phyloP scores from a whole-genome alignment of 805 yeast genomes.

The Torulaspora gathmanii region DNA sequence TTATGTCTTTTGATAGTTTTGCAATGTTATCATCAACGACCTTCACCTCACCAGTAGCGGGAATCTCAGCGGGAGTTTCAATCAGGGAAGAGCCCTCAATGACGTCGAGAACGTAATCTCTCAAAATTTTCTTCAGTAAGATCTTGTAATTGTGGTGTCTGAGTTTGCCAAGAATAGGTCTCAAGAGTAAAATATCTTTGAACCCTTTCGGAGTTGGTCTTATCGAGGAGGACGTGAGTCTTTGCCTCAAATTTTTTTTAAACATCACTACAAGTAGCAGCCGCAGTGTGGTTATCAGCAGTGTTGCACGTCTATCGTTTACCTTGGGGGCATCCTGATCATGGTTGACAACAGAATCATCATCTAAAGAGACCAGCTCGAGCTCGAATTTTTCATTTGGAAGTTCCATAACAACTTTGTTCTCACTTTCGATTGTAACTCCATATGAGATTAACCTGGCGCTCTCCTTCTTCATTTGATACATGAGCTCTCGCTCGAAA shows the following conservation, averaged over 20 bases:
- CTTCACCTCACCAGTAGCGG: neutral
- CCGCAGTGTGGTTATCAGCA: slow-evolving; percentile 34
- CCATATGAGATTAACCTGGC: slow-evolving; percentile 61
- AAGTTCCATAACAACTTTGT: slow-evolving; percentile 60
- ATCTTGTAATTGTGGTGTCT: slow-evolving; percentile 32
- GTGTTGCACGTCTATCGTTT: slow-evolving; percentile 37
- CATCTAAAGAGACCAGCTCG: slow-evolving; percentile 49
- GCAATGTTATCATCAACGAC: slow-evolving; percentile 22
- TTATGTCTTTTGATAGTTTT: slow-evolving; percentile 25
- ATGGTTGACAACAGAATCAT: slow-evolving; percentile 34
- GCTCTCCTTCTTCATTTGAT: slow-evolving; percentile 73
- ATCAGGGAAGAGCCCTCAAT: slow-evolving; percentile 17
- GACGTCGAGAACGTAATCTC: slow-evolving; percentile 24
- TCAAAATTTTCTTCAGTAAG: slow-evolving; percentile 27
- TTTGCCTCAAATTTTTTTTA: slow-evolving; percentile 37
- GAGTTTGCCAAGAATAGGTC: slow-evolving; percentile 33
- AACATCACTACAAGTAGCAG: slow-evolving; percentile 37
- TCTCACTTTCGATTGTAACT: slow-evolving; percentile 58
- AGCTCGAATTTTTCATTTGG: slow-evolving; percentile 66
- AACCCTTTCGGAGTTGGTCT: slow-evolving; percentile 8
- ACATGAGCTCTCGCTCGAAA: slow-evolving; percentile 86
- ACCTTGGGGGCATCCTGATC: slow-evolving; percentile 44
- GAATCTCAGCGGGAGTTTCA: slow-evolving; percentile 1
- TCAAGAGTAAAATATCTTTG: slow-evolving; percentile 25
- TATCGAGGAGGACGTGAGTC: slow-evolving; percentile 18